Conservation (phyloP, 2,329 filamentous ascomycete genomes). For the Alternaria solani region DNA sequence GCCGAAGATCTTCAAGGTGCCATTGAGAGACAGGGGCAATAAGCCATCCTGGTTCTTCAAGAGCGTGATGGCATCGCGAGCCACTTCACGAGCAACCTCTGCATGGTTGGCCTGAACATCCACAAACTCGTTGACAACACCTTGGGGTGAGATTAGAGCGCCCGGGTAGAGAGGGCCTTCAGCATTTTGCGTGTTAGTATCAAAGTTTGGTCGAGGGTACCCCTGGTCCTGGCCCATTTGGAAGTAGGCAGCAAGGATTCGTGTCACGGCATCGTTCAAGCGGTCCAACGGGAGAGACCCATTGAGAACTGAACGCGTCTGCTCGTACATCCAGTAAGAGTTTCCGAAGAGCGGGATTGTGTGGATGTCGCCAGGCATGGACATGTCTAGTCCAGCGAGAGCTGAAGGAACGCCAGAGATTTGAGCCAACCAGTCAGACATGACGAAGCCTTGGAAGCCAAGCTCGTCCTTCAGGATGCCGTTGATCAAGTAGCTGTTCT, state of each 20-base stretch:
- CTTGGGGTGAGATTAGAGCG: conserved; percentile 63
- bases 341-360: conserved; percentile 57
- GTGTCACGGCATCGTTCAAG: conserved; percentile 86
- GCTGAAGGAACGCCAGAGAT: conserved; percentile 80
- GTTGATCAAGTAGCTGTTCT: conserved; percentile 83
- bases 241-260: conserved; percentile 89
- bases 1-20: conserved; percentile 50
- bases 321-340: conserved; percentile 71
- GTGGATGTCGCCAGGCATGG: conserved; percentile 76
- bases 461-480: conserved; percentile 86
- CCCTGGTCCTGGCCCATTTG: conserved; percentile 55
- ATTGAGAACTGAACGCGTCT: conserved; percentile 81
- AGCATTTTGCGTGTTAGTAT: conserved; percentile 46
- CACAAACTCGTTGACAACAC: conserved; percentile 75
- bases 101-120: conserved; percentile 64
- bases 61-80: conserved; percentile 64
- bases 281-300: conserved; percentile 81
- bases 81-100: conserved; percentile 59
- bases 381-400: conserved; percentile 84
- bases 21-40: conserved; percentile 56
- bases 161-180: conserved; percentile 49
- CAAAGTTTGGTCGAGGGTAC: conserved; percentile 55
- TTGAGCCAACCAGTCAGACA: conserved; percentile 89
- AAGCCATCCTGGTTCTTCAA: conserved; percentile 70
- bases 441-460: conserved; percentile 74